Conservation (phyloP, 2,329 filamentous ascomycete genomes). For the Neocatenulostroma microsporum region DNA sequence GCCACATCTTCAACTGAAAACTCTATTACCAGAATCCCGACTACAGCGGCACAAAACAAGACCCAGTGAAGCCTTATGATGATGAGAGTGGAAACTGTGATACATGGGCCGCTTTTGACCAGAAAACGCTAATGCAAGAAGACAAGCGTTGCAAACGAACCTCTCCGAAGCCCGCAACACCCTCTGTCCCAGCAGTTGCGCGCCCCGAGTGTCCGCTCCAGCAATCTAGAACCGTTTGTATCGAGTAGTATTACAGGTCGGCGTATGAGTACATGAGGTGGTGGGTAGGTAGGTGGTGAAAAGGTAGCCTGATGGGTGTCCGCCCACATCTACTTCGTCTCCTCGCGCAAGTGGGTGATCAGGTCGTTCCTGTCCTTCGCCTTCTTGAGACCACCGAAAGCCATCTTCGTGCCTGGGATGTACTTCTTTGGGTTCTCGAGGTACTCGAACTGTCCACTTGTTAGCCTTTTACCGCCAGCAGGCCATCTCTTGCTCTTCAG, state of each 20-base stretch:
- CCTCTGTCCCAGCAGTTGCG: slow-evolving; percentile 2
- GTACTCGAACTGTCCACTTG: slow-evolving; percentile 68
- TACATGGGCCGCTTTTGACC: slow-evolving; percentile 7
- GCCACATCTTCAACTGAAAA: no score
- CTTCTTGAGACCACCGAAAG: slow-evolving; percentile 99
- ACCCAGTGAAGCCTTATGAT: no score
- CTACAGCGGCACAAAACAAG: no score
- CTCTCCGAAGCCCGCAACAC: not conserved
- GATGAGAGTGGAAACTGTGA: slow-evolving; percentile 14
- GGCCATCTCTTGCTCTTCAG: not conserved
- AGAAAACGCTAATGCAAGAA: slow-evolving; percentile 8
- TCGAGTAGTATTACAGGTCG: slow-evolving; percentile 12
- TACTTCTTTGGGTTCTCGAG: slow-evolving; percentile 99
- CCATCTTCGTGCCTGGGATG: slow-evolving; percentile 99
- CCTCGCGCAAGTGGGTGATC: slow-evolving; percentile 73
- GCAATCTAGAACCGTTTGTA: slow-evolving; percentile 1
- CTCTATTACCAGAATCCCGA: no score
- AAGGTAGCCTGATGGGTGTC: no score
- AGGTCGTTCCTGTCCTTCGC: slow-evolving; percentile 98
- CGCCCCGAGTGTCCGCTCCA: not conserved
- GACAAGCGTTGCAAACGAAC: not conserved
- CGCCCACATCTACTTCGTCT: slow-evolving; percentile 55
- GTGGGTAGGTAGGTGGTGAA: slow-evolving; percentile 10
- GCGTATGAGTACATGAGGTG: slow-evolving; percentile 8
- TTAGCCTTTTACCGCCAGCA: not conserved